Conservation (phyloP, 441 rosid species). For the Syzygium syzygioides region DNA sequence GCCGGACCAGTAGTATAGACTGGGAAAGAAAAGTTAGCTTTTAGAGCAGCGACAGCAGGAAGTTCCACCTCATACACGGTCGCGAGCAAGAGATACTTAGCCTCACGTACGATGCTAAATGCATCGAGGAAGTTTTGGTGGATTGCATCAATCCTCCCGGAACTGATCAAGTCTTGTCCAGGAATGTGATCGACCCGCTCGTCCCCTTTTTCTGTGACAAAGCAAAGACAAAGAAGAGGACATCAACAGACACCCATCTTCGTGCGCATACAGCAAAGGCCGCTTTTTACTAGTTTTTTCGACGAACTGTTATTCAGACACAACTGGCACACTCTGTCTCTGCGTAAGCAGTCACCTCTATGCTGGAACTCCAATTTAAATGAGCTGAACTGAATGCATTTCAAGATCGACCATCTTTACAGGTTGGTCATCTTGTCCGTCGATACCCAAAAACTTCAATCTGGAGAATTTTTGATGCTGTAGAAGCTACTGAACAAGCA, state of each 20-base stretch:
- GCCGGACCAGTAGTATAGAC: not conserved
- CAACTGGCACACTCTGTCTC: not conserved
- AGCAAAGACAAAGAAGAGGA: not conserved
- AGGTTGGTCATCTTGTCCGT: not conserved
- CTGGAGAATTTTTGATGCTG: not conserved
- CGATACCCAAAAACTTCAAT: not conserved
- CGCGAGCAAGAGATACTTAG: not conserved
- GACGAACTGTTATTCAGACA: not conserved
- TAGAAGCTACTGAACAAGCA: not conserved
- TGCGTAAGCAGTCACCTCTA: not conserved
- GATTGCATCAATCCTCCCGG: not conserved
- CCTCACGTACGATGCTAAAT: not conserved
- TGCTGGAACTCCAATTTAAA: not conserved
- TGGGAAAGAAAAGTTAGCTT: not conserved
- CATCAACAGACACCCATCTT: not conserved
- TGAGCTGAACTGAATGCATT: not conserved
- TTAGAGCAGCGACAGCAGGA: not conserved
- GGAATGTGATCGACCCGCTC: not conserved
- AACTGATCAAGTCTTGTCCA: not conserved
- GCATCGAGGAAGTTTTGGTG: not conserved
- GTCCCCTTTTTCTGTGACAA: not conserved
- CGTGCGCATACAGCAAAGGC: not conserved
- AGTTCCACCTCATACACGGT: constrained; percentile 3
- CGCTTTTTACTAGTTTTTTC: not conserved
- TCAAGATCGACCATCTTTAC: not conserved